Percentiles rank a stretch among this genome's conserved stretches.
phyloP scores from a whole-genome alignment of 2,329 filamentous ascomycete species.

The Fusarium austroafricanum region DNA sequence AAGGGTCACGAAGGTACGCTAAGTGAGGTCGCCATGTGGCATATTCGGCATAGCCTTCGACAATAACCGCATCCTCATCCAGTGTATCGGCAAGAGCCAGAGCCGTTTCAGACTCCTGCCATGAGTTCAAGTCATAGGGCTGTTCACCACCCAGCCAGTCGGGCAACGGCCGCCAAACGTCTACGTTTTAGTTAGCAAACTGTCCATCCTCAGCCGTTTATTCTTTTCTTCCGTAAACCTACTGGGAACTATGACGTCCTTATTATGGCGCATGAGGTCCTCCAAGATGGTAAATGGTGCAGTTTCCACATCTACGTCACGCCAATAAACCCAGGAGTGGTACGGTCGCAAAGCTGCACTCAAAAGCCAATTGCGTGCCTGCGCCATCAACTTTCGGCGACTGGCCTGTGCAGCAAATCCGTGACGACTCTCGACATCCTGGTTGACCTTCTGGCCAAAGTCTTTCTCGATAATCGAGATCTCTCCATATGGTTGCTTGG shows the following conservation, averaged over 20 bases:
- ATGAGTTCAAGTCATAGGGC: constrained; percentile 97
- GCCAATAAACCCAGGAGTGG: constrained; percentile 99
- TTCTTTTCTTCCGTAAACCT: constrained; percentile 56
- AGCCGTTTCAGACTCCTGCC: constrained; percentile 98
- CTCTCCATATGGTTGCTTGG: constrained; percentile 88
- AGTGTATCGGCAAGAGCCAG: constrained; percentile 92
- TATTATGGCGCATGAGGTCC: constrained; percentile 98
- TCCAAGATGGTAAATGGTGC: constrained; percentile 97
- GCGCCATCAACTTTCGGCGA: constrained; percentile 95
- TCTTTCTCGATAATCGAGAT: constrained; percentile 99
- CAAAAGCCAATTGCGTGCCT: constrained; percentile 95
- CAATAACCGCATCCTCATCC: constrained; percentile 98
- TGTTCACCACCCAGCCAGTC: constrained; percentile 99
- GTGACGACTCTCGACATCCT: constrained; percentile 97
- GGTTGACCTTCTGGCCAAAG: constrained; percentile 97
- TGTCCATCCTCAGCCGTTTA: background rate
- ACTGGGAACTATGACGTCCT: constrained; percentile 99
- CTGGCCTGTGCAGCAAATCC: constrained; percentile 96
- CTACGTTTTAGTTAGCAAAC: constrained; percentile 58
- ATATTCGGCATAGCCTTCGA: constrained; percentile 98
- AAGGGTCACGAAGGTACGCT: constrained; percentile 95
- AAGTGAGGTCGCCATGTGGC: constrained; percentile 98
- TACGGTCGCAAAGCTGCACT: constrained; percentile 93
- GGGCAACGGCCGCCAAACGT: constrained; percentile 98
- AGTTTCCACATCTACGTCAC: constrained; percentile 97